These are phyloP conservation scores for Fusarium sp. DNA, from an alignment of 2,329 filamentous ascomycete genomes.

Conservation along the genomic window DNA sequence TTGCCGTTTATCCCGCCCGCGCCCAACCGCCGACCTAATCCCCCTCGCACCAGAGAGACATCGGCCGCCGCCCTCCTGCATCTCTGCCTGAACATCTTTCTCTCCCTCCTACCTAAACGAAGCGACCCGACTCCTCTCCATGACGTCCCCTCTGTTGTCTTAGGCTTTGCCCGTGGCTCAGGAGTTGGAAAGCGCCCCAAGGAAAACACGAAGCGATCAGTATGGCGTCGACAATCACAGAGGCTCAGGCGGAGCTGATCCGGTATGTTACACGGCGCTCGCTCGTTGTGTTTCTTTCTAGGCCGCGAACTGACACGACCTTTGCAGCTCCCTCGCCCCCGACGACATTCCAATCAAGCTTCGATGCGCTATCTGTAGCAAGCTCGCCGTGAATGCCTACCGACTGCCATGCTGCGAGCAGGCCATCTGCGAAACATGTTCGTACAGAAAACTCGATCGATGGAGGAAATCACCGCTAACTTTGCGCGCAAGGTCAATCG, in stretches of 20 bases:
- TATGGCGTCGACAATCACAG: constrained; percentile 52
- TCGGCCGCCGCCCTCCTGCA: constrained; percentile 16
- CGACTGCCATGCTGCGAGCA: constrained; percentile 95
- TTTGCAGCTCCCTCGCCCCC: constrained; percentile 72
- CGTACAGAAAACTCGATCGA: constrained; percentile 4
- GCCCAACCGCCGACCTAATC: constrained; percentile 24
- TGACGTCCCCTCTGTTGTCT: constrained; percentile 36
- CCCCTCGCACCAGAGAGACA: constrained; percentile 14
- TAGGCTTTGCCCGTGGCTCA: constrained; percentile 36
- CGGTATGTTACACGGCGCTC: constrained; percentile 50
- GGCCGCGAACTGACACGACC: constrained; percentile 19
- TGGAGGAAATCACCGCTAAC: constrained; percentile 13
- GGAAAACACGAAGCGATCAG: constrained; percentile 20
- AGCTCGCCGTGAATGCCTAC: constrained; percentile 87
- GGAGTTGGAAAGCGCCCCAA: constrained; percentile 28
- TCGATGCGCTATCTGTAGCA: constrained; percentile 91
- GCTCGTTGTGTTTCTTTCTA: constrained; percentile 7
- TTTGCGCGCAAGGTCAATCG: constrained; percentile 67
- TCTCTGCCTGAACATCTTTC: constrained; percentile 25
- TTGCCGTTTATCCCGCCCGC: constrained; percentile 8
- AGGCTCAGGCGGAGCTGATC: constrained; percentile 66
- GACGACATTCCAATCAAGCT: constrained; percentile 96
- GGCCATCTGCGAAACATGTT: constrained; percentile 89
- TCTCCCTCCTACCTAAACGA: constrained; percentile 6
- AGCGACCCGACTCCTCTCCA: constrained; percentile 30